phyloP scores from a whole-genome alignment of 2,329 filamentous ascomycete genomes.

The Metarhizium guizhouense region DNA sequence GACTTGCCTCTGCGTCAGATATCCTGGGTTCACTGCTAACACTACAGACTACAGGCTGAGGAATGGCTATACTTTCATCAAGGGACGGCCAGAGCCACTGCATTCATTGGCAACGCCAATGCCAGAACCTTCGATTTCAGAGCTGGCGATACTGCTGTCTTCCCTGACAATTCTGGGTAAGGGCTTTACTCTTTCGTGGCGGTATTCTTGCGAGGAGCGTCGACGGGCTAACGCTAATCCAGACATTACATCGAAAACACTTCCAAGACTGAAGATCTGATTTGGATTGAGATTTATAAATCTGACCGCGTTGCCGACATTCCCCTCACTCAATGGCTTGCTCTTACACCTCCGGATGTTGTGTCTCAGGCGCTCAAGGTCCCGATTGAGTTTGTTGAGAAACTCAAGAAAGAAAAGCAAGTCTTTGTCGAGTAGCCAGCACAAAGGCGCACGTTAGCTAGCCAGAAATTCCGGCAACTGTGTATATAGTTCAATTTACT shows the following conservation, averaged over 20 bases:
- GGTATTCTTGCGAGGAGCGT: not conserved
- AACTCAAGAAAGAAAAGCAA: constrained; percentile 56
- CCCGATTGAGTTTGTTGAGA: constrained; percentile 43
- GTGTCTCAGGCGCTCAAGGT: constrained; percentile 53
- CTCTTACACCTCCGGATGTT: constrained; percentile 54
- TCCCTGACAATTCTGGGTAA: constrained; percentile 54
- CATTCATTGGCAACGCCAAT: constrained; percentile 52
- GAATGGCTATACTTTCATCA: constrained; percentile 66
- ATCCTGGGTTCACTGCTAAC: not conserved
- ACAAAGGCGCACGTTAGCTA: not conserved
- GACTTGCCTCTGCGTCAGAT: constrained; percentile 10
- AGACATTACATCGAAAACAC: constrained; percentile 64
- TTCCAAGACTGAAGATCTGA: constrained; percentile 51
- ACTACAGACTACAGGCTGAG: constrained; percentile 37
- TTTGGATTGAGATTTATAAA: constrained; percentile 64
- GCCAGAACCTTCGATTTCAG: constrained; percentile 59
- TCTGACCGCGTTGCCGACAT: constrained; percentile 59
- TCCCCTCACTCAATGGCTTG: constrained; percentile 59
- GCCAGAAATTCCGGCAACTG: not conserved
- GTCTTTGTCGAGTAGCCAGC: constrained; percentile 26
- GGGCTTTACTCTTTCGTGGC: constrained; percentile 8
- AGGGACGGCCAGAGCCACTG: constrained; percentile 51
- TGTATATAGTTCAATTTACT: not conserved
- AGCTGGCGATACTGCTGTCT: constrained; percentile 59
- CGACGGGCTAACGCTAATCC: not conserved